Evolutionary conservation across 805 yeast genomes (phyloP), one percentile per base, ranked within the genome.

Genomic region (Starmerella riodocensis): DNA sequence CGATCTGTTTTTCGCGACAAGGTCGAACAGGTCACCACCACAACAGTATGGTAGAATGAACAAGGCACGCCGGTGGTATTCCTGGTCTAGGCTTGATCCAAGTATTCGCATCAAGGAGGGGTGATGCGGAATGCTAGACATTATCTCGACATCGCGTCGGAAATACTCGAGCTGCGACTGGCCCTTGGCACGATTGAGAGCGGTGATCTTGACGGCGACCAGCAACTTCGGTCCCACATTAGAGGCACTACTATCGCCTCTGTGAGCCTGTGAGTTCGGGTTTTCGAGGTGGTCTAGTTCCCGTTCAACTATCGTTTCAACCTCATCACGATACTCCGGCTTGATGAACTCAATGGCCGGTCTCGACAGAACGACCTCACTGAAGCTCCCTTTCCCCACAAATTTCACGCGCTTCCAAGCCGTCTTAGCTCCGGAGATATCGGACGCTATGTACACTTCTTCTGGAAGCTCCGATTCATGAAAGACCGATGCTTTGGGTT

Each of bases 21-120:
- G 69, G 26, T 76, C 75, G 51, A 80, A 76, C 29, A 91, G 58
- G 52, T 85, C 94, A 4, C 97, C 96, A 4, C 97, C 97, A 5
- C 64, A 57, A 50, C 84, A 80, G 56, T 70, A 83, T 1, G 86
- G 81, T 52, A 86, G 64, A 29, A 79, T 78, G 58, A 86, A 69
- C 14, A 62, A 37, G 6, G 66, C 63, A 4, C 59, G 51, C 7
- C 41, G 28, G 38, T 41, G 41, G 7, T 32, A 32, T 6, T 41
- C 60, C 52, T 44, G 58, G 60, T 52, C 65, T 43, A 48, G 57
- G 62, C 53, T 61, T 53, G 50, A 52, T 34, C 57, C 59, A 22
- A 76, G 51, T 9, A 86, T 60, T 33, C 65, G 60, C 18, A 83
- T 73, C 12, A 86, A 68, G 35, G 79, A 73, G 1, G 93, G 93